Base-by-base conservation (phyloP, 345 rosid species). In the Citrus trifoliata region DNA sequence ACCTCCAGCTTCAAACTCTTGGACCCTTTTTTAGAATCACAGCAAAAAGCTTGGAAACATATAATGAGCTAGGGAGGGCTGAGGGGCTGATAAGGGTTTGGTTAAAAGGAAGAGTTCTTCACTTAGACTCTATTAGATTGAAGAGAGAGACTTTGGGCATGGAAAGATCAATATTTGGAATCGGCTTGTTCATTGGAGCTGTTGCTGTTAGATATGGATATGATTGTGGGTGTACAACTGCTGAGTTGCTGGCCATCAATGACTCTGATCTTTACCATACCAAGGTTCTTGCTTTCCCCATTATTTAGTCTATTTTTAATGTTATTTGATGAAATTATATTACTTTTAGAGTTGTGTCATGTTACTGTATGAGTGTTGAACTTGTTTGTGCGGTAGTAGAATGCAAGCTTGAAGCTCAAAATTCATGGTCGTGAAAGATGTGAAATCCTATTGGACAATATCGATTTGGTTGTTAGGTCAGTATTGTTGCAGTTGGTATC, bases 231-330 rank as follows among this genome's bases (percentile, higher is more conserved):
- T 95, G 99, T 79, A 78, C 81, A 48, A 87, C 74, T 60, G 96
- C 98, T 51, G 89, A 95, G 85, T 87, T 95, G 88, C 96, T 95
- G 37, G 99, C 99, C 75, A 92, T 95, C 85, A 91, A 91, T 70
- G 99, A 95, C 82, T 88, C 98, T 18, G 93, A 93, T 70, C 88
- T 93, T 82, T 92, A 92, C 82, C 99, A 95, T 84, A 78, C 90
- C 74, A 95, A 93, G 97, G 97, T 95, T 73, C 16, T 67, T 82
- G 28, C 24, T 27, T 24, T 68, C 53, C 51, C 64, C 21, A 51
- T 77, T 70, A 24, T 25, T 70, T 6, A 18, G 8, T 4, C 5
- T 62, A n/a, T 46, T n/a, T 55, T 51, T 61, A 5, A 16, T 40
- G 24, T 67, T 48, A 22, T 14, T 19, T 35, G 10, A 37, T 71